A percentile compares a stretch with the other conserved stretches of the same genome.
Conservation (phyloP, 2,329 filamentous ascomycete species). For the Penicillium crustosum region DNA sequence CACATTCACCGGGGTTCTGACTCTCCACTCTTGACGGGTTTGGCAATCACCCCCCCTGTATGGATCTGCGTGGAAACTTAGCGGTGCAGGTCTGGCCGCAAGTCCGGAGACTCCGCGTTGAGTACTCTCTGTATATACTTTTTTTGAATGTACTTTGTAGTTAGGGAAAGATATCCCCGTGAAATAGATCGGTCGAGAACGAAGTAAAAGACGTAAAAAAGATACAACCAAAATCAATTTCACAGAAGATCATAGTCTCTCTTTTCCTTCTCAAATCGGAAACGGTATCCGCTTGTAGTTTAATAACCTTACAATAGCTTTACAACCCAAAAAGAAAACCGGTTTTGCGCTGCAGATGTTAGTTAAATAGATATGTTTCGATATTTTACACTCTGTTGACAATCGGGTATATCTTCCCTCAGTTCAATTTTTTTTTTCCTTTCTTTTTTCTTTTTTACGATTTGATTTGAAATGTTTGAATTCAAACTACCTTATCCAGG, state of each 20-base stretch:
- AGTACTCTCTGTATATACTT: too few relatives aligned
- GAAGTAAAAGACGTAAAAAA: neutral
- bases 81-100: neutral
- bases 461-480: neutral
- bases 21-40: neutral
- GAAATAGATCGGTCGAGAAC: neutral
- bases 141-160: neutral
- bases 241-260: too few relatives aligned
- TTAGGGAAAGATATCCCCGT: neutral
- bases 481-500: neutral
- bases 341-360: constrained; percentile 1
- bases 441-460: neutral
- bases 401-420: neutral
- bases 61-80: neutral
- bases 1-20: neutral
- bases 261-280: neutral
- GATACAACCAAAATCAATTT: too few relatives aligned
- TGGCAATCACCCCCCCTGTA: neutral
- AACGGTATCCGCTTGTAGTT: neutral
- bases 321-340: neutral
- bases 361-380: neutral
- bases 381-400: neutral
- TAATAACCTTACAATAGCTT: neutral
- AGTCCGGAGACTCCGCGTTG: neutral
- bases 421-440: neutral